phyloP scores from a whole-genome alignment of 306 rosid genomes.

The Clitoria ternatea region DNA sequence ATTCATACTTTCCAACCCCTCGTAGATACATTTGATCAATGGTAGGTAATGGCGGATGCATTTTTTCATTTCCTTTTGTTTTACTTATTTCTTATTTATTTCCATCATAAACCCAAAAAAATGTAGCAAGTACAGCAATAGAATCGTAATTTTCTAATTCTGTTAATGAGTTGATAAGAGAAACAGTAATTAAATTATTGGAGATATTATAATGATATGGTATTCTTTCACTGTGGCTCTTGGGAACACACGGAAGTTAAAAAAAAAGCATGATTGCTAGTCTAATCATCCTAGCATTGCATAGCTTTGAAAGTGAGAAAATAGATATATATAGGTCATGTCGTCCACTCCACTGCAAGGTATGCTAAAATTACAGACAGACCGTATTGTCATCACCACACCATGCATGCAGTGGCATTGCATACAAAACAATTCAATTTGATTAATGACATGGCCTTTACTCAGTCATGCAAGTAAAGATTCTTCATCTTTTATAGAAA shows the following conservation, averaged over 20 bases:
- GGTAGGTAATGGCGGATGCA: no score
- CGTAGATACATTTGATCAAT: no score
- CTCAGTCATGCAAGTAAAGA: constrained; percentile 28
- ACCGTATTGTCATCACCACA: constrained; percentile 32
- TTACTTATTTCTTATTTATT: no score
- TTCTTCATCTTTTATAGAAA: constrained; percentile 34
- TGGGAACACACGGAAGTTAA: background rate
- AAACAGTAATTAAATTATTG: no score
- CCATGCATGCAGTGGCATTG: constrained; percentile 51
- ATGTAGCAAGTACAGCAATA: no score
- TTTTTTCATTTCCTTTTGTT: no score
- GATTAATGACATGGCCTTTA: constrained; percentile 27
- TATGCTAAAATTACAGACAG: constrained; percentile 26
- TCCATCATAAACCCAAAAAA: no score
- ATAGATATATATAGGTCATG: constrained; percentile 20
- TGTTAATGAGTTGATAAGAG: no score
- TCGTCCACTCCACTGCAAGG: constrained; percentile 31
- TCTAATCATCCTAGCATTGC: background rate
- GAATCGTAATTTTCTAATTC: no score
- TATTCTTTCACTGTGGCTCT: constrained; percentile 9
- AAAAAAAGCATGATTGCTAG: constrained; percentile 23
- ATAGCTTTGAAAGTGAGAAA: constrained; percentile 32
- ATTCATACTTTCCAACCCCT: no score
- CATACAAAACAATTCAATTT: no score
- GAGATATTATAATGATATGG: no score